Conservation (phyloP, 1,284 basidiomycete species). For the Acaromyces ingoldii region DNA sequence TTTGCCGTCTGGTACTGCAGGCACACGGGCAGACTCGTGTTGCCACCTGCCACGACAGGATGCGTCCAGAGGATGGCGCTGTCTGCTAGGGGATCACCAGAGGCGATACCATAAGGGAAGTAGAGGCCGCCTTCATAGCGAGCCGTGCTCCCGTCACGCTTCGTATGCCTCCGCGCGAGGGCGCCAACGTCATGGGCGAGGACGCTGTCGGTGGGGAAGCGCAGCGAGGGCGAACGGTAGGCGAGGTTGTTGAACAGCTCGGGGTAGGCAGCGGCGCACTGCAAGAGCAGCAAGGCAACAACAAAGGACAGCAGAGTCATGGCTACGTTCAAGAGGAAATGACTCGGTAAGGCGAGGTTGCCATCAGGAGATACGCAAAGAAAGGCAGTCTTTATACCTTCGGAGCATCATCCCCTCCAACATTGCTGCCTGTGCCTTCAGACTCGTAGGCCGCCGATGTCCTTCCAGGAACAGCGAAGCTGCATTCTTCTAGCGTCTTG, state of each 20-base stretch:
- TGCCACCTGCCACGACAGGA: slow-evolving; percentile 21
- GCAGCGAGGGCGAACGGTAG: slow-evolving; percentile 31
- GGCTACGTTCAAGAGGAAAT: too few species aligned
- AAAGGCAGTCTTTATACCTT: too few species aligned
- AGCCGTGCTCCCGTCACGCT: slow-evolving; percentile 20
- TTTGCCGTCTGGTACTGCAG: slow-evolving; percentile 57
- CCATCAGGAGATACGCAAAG: too few species aligned
- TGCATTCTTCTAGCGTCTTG: too few species aligned
- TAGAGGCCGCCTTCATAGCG: slow-evolving; percentile 42
- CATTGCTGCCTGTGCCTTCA: too few species aligned
- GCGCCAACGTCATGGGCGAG: slow-evolving; percentile 26
- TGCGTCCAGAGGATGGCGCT: slow-evolving; percentile 64
- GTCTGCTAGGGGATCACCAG: slow-evolving; percentile 62
- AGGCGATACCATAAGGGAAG: slow-evolving; percentile 54
- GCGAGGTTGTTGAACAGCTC: slow-evolving; percentile 31
- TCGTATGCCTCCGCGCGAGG: slow-evolving; percentile 20
- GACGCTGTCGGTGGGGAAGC: slow-evolving; percentile 16
- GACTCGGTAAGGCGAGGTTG: too few species aligned
- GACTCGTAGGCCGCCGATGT: too few species aligned
- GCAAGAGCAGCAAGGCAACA: slow-evolving; percentile 1
- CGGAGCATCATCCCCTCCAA: too few species aligned
- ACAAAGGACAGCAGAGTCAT: too few species aligned
- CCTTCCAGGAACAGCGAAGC: too few species aligned
- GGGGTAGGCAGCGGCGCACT: slow-evolving; percentile 21
- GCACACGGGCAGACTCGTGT: slow-evolving; percentile 60